Percentiles rank a stretch among this genome's conserved stretches.
phyloP scores from a whole-genome alignment of 2,329 filamentous ascomycete species.

The Macroventuria anomochaeta region DNA sequence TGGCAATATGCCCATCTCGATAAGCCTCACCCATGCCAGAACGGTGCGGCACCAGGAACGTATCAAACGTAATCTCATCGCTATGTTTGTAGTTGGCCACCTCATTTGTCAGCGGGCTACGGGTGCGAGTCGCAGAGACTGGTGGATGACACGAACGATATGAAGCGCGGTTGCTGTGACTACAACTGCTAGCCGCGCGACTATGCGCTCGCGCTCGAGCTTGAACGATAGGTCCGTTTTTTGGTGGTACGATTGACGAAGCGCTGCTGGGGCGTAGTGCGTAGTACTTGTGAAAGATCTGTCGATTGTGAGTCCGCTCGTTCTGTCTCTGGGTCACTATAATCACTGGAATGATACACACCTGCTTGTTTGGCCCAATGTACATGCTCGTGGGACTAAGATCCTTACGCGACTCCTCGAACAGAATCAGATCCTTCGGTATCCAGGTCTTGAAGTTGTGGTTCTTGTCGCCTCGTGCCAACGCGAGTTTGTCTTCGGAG shows the following conservation, averaged over 20 bases:
- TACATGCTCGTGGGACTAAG: conserved; percentile 17
- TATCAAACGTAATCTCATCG: conserved; percentile 33
- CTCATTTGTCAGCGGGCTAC: conserved; percentile 22
- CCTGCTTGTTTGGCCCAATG: conserved; percentile 19
- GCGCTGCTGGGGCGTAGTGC: neutral
- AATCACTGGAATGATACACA: conserved; percentile 19
- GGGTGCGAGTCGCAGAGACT: neutral
- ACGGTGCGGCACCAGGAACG: conserved; percentile 33
- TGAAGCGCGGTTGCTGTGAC: neutral
- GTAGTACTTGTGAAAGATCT: neutral
- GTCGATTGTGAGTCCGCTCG: conserved; percentile 7
- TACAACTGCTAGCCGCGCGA: conserved; percentile 16
- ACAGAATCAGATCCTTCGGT: conserved; percentile 8
- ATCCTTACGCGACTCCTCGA: conserved; percentile 18
- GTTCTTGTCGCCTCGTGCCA: conserved; percentile 25
- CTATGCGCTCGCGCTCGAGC: neutral
- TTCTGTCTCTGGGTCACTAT: conserved; percentile 12
- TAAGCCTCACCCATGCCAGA: conserved; percentile 37
- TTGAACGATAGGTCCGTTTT: neutral
- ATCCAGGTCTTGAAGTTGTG: conserved; percentile 31
- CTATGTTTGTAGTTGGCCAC: conserved; percentile 12
- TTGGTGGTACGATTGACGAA: neutral
- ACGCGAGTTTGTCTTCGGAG: conserved; percentile 20
- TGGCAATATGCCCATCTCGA: conserved; percentile 17
- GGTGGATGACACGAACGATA: neutral